Evolutionary conservation across 1,139 yeast genomes (phyloP).

Genomic region (Barnettozyma hawaiiensis): DNA sequence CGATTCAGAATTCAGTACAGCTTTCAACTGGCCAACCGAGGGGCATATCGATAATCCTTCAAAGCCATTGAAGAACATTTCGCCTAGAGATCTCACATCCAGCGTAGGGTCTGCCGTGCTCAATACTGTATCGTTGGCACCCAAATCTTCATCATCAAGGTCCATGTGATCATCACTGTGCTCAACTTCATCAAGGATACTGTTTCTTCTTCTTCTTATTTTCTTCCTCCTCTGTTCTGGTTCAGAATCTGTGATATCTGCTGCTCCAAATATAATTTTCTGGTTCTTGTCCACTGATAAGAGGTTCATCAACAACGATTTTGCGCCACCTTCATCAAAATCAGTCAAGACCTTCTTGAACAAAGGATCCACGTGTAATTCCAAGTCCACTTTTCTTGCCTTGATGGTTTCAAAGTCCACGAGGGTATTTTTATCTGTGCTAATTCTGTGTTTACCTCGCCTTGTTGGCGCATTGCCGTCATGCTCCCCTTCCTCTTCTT

Average conservation of each 20-base stretch:
- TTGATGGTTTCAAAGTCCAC: slow-evolving; percentile 58
- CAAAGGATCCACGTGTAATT: slow-evolving; percentile 77
- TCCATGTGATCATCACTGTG: slow-evolving; percentile 25
- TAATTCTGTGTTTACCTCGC: slow-evolving; percentile 37
- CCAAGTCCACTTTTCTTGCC: slow-evolving; percentile 70
- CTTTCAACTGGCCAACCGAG: slow-evolving; percentile 16
- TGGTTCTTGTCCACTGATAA: slow-evolving; percentile 35
- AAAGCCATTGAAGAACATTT: slow-evolving; percentile 4
- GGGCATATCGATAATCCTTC: slow-evolving; percentile 14
- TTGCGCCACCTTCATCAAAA: slow-evolving; percentile 95
- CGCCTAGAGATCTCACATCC: slow-evolving; percentile 6
- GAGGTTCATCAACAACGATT: slow-evolving; percentile 71
- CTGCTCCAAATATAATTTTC: slow-evolving; percentile 36
- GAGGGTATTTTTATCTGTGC: slow-evolving; percentile 40
- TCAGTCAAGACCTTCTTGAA: slow-evolving; percentile 87
- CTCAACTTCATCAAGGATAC: slow-evolving; percentile 5
- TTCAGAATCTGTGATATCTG: slow-evolving; percentile 24
- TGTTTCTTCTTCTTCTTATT: slow-evolving; percentile 13
- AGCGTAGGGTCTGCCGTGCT: background rate
- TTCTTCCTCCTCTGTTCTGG: slow-evolving; percentile 17
- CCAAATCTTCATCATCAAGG: slow-evolving; percentile 31
- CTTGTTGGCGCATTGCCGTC: slow-evolving; percentile 32
- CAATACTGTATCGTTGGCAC: background rate
- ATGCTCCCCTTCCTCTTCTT: slow-evolving; percentile 10
- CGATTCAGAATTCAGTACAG: slow-evolving; percentile 19